phyloP scores from a whole-genome alignment of 768 basidiomycete genomes.

The Kwoniella heveanensis region DNA sequence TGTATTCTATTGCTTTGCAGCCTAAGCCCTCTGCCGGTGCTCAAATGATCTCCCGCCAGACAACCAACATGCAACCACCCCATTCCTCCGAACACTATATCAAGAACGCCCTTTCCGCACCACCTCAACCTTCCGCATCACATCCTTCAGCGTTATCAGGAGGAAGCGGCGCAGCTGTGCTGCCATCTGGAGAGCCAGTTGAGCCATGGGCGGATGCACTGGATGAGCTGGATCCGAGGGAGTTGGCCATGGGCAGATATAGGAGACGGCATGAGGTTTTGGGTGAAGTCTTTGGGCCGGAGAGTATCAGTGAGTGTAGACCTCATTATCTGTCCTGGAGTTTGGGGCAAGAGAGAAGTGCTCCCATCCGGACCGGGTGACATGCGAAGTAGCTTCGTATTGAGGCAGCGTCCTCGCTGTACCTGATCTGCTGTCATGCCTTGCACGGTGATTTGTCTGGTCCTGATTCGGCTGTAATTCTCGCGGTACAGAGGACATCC shows the following conservation, averaged over 20 bases:
- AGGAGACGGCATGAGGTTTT: constrained; percentile 45
- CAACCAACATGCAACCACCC: constrained; percentile 19
- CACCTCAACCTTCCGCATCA: not conserved
- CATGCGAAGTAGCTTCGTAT: too few relatives aligned
- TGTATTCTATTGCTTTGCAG: constrained; percentile 10
- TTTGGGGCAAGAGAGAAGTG: too few relatives aligned
- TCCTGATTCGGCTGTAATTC: not conserved
- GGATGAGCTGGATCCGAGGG: constrained; percentile 48
- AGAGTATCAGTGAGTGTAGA: constrained; percentile 47
- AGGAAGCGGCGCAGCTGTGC: not conserved
- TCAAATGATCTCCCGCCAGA: constrained; percentile 24
- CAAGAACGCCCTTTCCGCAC: constrained; percentile 24
- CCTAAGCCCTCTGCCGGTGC: constrained; percentile 15
- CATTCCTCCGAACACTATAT: constrained; percentile 28
- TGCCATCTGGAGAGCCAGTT: constrained; percentile 5
- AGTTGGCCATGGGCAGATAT: constrained; percentile 48
- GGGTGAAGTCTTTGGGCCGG: constrained; percentile 46
- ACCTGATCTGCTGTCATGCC: too few relatives aligned
- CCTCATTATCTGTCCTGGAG: too few relatives aligned
- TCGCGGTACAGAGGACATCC: constrained; percentile 48
- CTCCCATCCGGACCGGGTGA: too few relatives aligned
- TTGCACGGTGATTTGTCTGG: not conserved
- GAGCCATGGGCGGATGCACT: constrained; percentile 50
- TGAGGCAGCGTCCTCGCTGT: too few relatives aligned
- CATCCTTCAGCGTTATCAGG: not conserved